Evolutionary conservation across 139 green algal genomes (phyloP), one percentile per base, ranked within the genome.

Genomic region (Chlorella sp.): DNA sequence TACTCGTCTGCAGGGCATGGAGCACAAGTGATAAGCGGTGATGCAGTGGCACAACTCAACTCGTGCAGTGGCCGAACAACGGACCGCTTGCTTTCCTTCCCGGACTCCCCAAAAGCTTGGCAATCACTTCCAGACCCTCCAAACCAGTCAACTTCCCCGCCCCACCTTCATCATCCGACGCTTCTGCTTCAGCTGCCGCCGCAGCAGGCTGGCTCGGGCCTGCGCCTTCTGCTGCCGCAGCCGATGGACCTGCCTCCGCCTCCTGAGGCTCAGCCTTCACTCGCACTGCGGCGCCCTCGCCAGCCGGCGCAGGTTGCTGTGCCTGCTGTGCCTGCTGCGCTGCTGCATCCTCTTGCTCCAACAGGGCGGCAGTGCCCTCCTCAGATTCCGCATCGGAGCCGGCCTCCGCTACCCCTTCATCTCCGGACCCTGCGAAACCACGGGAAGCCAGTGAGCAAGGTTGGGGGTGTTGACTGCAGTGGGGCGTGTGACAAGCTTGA

Each of bases 91-190:
- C 11, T 11, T 11, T 11, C 11, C 46, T 11, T 54, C 11, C 46
- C 8, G 11, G 11, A 11, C 8, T 8, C 46, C 46, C 46, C 8
- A 54, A 11, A 8, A 54, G 11, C 8, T 8, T 8, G 46, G 8
- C 8, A 8, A 54, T 8, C 46, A 54, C 46, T 19, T 11, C 8
- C 8, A 19, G 46, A 54, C 11, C 51, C 51, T 60, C 13, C 51
- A 60, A 60, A 2, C 13, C n/a, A n/a, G n/a, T n/a, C 51, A 60
- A 60, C 51, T 26, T 11, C 51, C 14, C 14, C 24, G 3, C 30
- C 44, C 13, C 76, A 82, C 77, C 81, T 38, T 62, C 85, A 32
- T 83, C 86, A 34, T 48, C 87, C 11, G 51, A 60, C 16, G 51
- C 51, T 62, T 87, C 70, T 34, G 65, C 41, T 40, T 83, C 38